phyloP scores from a whole-genome alignment of 1,284 basidiomycete species.

The Quambalaria eucalypti region DNA sequence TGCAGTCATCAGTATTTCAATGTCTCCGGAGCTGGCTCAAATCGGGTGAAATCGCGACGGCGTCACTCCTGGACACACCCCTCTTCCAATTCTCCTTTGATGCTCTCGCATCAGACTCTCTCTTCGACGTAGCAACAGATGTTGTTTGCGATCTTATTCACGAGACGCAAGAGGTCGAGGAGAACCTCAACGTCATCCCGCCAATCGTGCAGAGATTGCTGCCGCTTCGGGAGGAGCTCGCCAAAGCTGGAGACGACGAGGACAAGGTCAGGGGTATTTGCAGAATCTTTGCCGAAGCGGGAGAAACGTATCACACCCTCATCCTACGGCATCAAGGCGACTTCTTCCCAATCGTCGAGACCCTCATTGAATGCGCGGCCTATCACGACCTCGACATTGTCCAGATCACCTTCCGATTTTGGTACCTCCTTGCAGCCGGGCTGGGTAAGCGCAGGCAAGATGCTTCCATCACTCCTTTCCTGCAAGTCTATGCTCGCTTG shows the following conservation, averaged over 20 bases:
- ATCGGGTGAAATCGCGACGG: conserved; percentile 70
- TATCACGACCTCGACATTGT: conserved; percentile 93
- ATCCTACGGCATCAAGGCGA: conserved; percentile 78
- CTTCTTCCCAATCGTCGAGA: conserved; percentile 87
- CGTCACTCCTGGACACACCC: conserved; percentile 64
- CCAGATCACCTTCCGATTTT: conserved; percentile 95
- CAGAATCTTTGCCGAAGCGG: conserved; percentile 86
- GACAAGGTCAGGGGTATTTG: conserved; percentile 84
- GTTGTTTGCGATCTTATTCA: conserved; percentile 90
- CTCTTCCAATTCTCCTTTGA: conserved; percentile 60
- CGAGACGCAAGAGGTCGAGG: conserved; percentile 94
- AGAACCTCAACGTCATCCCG: conserved; percentile 81
- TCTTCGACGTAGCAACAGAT: conserved; percentile 88
- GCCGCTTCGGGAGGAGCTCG: conserved; percentile 25
- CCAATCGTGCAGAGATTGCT: conserved; percentile 61
- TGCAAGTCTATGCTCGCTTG: conserved; percentile 72
- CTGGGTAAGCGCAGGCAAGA: conserved; percentile 14
- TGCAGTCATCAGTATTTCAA: conserved; percentile 79
- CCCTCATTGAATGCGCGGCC: conserved; percentile 84
- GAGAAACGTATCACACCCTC: conserved; percentile 86
- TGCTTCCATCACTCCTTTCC: conserved; percentile 52
- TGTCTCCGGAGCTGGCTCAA: conserved; percentile 80
- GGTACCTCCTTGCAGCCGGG: conserved; percentile 60
- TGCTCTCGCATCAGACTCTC: conserved; percentile 53
- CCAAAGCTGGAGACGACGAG: conserved; percentile 49